phyloP scores from a whole-genome alignment of 2,329 filamentous ascomycete genomes.

The Metarhizium robertsii region DNA sequence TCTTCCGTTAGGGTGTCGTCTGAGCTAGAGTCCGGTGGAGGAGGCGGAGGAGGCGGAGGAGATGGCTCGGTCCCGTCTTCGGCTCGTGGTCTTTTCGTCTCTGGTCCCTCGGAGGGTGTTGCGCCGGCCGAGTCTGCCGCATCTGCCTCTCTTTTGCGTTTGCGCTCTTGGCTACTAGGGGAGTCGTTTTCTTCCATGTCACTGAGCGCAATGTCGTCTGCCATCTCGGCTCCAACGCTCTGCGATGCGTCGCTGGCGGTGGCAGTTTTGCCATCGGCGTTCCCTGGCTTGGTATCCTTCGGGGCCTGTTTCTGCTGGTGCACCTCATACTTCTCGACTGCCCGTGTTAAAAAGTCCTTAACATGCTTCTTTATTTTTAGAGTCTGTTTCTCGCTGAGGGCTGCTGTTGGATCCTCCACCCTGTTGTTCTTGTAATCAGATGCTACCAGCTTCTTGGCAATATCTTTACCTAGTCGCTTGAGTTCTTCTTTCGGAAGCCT shows the following conservation, averaged over 20 bases:
- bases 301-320: conserved; percentile 50
- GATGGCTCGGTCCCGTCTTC: conserved; percentile 28
- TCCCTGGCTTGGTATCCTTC: not conserved
- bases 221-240: conserved; percentile 14
- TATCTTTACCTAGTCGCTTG: conserved; percentile 54
- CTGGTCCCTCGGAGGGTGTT: conserved; percentile 47
- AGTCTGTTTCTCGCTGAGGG: conserved; percentile 65
- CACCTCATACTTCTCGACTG: conserved; percentile 63
- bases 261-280: conserved; percentile 9
- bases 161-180: conserved; percentile 42
- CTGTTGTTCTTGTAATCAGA: conserved; percentile 86
- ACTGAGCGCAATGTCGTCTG: conserved; percentile 28
- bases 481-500: conserved; percentile 75
- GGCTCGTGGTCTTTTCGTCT: conserved; percentile 42
- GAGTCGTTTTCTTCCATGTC: conserved; percentile 36
- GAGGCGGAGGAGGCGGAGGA: conserved; percentile 39
- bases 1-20: conserved; percentile 26
- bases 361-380: conserved; percentile 78
- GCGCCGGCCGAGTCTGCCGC: conserved; percentile 29
- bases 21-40: conserved; percentile 29
- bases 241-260: conserved; percentile 10
- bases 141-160: conserved; percentile 51
- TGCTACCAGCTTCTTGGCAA: conserved; percentile 80
- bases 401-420: conserved; percentile 67
- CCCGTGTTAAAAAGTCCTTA: conserved; percentile 79